Base-by-base conservation (phyloP, 306 rosid species). In the Vachellia collinsii region DNA sequence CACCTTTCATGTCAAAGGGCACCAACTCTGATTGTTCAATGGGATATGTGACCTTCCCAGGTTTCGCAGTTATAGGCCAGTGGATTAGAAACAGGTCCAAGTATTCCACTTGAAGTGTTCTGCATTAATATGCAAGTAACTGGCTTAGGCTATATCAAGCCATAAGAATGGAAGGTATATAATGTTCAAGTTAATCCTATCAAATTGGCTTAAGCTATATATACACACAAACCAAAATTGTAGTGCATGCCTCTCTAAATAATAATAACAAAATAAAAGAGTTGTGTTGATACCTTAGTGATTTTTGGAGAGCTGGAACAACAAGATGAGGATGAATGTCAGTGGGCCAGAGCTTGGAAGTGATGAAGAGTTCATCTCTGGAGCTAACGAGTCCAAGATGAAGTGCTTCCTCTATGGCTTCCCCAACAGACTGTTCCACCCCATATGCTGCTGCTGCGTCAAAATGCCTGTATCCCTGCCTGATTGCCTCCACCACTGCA, bases 1-100 rank as follows among this genome's bases (percentile, higher is more conserved):
- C 94, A 10, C 90, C 88, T 59, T 89, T 76, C 36, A 92, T 11
- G 76, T 92, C 97, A 68, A 94, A 85, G 2, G 83, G 83, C 1
- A 84, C 80, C 38, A 85, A 53, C 6, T 77, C 81, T 1, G 88
- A 81, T 47, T 80, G 77, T 3, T 83, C 89, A 53, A 86, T 78
- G 1, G 94, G 91, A 70, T 86, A 86, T 1, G 80, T 78, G 7
- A 86, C 87, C 64, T 77, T 84, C 20, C 87, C 89, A 1, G 89
- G 87, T 47, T 83, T 80, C 0, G 89, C 50, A 74, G 78, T 29
- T 17, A 86, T 68, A 1, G 89, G 89, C 89, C 89, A 86, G 80
- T 86, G 89, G 68, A 86, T 77, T 36, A 86, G 64, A 62, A 34
- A 61, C 0, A 86, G 76, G 80, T 86, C 89, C 6, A 86, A 37